A percentile compares a stretch with the other conserved stretches of the same genome.
Evolutionary conservation across 2,329 filamentous ascomycete genomes (phyloP).

Genomic region (Ophiognomonia clavigignenti-juglandacearum): DNA sequence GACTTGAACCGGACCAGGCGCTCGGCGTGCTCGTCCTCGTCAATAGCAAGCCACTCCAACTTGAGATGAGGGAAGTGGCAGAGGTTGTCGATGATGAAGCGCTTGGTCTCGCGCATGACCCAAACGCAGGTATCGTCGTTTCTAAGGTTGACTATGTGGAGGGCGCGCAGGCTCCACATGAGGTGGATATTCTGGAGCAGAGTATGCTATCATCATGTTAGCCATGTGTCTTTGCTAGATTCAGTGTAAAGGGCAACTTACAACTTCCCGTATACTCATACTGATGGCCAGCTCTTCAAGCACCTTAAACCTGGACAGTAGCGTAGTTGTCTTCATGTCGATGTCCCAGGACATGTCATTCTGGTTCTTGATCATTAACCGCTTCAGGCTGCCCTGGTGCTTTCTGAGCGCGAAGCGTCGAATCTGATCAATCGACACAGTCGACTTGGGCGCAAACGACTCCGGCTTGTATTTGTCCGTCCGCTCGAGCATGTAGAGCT

Average conservation of each 20-base stretch:
- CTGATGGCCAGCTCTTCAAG: slow-evolving; percentile 53
- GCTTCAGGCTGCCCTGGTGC: slow-evolving; percentile 49
- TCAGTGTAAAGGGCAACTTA: slow-evolving; percentile 33
- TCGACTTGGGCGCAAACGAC: slow-evolving; percentile 46
- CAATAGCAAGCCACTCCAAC: slow-evolving; percentile 55
- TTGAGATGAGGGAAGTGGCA: slow-evolving; percentile 50
- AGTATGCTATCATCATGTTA: slow-evolving; percentile 40
- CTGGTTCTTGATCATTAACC: slow-evolving; percentile 58
- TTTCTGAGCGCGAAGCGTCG: slow-evolving; percentile 51
- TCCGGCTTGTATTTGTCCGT: slow-evolving; percentile 46
- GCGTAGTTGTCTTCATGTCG: slow-evolving; percentile 47
- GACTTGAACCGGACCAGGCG: slow-evolving; percentile 40
- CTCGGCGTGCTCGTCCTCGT: slow-evolving; percentile 43
- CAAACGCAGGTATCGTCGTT: slow-evolving; percentile 52
- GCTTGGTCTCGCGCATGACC: slow-evolving; percentile 51
- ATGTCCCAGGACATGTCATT: slow-evolving; percentile 49
- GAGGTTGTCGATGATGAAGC: slow-evolving; percentile 55
- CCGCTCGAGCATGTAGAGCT: slow-evolving; percentile 56
- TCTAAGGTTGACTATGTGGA: slow-evolving; percentile 51
- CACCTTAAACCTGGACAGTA: slow-evolving; percentile 44
- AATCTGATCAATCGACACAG: slow-evolving; percentile 52
- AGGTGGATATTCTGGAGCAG: slow-evolving; percentile 50
- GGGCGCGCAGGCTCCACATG: slow-evolving; percentile 49
- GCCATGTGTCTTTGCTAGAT: background rate
- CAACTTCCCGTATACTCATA: slow-evolving; percentile 49